Percentiles rank a stretch among this genome's conserved stretches.
Conservation (phyloP, 768 basidiomycete species). For the Amanita brunnescens region DNA sequence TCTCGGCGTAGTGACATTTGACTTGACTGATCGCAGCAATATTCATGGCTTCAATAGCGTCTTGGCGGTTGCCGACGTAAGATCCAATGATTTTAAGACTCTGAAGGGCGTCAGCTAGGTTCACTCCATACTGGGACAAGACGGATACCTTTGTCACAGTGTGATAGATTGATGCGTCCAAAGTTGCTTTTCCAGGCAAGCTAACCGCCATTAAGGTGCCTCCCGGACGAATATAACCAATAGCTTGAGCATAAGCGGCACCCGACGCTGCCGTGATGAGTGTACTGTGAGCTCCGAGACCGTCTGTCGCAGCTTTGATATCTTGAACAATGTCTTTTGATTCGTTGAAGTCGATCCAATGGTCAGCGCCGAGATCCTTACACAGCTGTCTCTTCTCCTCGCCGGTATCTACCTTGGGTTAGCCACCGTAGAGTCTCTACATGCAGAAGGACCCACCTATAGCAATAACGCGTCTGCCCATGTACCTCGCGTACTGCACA, state of each 20-base stretch:
- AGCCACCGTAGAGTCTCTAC: neutral
- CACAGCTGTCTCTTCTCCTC: slow-evolving; percentile 60
- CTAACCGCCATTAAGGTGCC: slow-evolving; percentile 77
- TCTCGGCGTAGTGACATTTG: slow-evolving; percentile 37
- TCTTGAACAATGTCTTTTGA: slow-evolving; percentile 57
- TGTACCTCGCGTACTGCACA: slow-evolving; percentile 70
- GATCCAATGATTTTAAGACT: slow-evolving; percentile 30
- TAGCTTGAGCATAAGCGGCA: slow-evolving; percentile 42
- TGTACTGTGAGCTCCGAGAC: slow-evolving; percentile 64
- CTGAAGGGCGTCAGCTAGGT: slow-evolving; percentile 32
- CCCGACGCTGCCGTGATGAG: slow-evolving; percentile 49
- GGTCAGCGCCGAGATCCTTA: slow-evolving; percentile 57
- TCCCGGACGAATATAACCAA: slow-evolving; percentile 67
- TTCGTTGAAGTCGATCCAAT: slow-evolving; percentile 72
- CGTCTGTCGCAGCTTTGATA: slow-evolving; percentile 54
- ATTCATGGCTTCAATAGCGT: slow-evolving; percentile 71
- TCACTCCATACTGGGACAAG: neutral
- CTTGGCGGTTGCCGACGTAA: slow-evolving; percentile 68
- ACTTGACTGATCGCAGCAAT: slow-evolving; percentile 68
- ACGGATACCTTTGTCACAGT: slow-evolving; percentile 48
- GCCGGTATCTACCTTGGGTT: slow-evolving; percentile 47
- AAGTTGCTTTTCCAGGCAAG: slow-evolving; percentile 52
- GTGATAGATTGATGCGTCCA: slow-evolving; percentile 62
- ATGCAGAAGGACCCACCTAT: slow-evolving; percentile 32
- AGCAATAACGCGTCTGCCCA: slow-evolving; percentile 75